Percentiles rank a stretch among this genome's conserved stretches.
phyloP scores from a whole-genome alignment of 345 rosid genomes.

The Turnera subulata region DNA sequence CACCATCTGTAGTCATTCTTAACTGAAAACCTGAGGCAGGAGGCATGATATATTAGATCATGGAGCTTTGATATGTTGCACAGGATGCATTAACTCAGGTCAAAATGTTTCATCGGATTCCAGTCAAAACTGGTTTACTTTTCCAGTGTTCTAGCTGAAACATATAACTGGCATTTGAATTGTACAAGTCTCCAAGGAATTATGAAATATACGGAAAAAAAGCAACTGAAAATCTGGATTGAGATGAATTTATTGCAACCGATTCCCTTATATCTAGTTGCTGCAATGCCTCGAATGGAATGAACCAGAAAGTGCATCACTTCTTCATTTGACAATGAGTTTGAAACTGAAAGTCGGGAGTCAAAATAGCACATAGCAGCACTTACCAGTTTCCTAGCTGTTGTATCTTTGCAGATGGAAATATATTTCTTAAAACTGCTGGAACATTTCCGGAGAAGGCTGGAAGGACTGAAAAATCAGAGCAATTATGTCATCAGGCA shows the following conservation, averaged over 20 bases:
- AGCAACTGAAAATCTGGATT: too few relatives aligned
- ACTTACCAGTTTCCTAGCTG: constrained; percentile 68
- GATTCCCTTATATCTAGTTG: too few relatives aligned
- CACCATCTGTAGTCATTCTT: constrained; percentile 55
- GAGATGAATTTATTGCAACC: too few relatives aligned
- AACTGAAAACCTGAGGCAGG: constrained; percentile 54
- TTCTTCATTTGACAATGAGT: constrained; percentile 5
- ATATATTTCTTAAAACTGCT: constrained; percentile 43
- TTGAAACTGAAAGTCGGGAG: constrained; percentile 5
- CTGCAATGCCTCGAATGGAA: too few relatives aligned
- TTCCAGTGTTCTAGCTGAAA: too few relatives aligned
- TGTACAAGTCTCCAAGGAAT: too few relatives aligned
- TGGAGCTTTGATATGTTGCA: not conserved
- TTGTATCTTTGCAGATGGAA: constrained; percentile 64
- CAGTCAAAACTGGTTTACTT: too few relatives aligned
- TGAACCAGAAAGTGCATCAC: not conserved
- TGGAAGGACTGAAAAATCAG: constrained; percentile 55
- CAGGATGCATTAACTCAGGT: not conserved
- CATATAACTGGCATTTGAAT: too few relatives aligned
- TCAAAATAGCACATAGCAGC: constrained; percentile 6
- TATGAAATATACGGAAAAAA: too few relatives aligned
- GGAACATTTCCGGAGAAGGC: constrained; percentile 76
- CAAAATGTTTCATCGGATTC: not conserved
- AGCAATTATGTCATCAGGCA: constrained; percentile 8
- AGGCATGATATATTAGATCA: constrained; percentile 5